Evolutionary conservation across 177 flowering plant species (phyloP).

Genomic region (Tripterygium wilfordii): DNA sequence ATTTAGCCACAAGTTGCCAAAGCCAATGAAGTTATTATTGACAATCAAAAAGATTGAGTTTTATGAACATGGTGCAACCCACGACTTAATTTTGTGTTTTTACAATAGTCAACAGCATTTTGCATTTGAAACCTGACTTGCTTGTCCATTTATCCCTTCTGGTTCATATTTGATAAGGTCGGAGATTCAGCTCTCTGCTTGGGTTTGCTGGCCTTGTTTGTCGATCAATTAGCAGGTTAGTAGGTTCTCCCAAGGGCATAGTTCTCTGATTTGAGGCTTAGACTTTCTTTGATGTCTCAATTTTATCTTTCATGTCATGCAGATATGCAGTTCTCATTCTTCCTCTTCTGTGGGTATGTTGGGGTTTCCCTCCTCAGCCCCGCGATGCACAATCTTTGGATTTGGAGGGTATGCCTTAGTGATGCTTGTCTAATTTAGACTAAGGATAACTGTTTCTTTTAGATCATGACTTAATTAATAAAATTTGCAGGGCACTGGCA

Average conservation of each 20-base stretch:
- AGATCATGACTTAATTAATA: not conserved
- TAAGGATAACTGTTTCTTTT: not conserved
- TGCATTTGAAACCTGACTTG: too few relatives aligned
- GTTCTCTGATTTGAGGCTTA: too few relatives aligned
- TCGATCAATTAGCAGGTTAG: constrained; percentile 78
- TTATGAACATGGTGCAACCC: too few relatives aligned
- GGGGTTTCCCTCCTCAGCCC: constrained; percentile 93
- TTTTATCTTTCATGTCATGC: constrained; percentile 19
- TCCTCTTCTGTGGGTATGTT: constrained; percentile 83
- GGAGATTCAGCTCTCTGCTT: constrained; percentile 91
- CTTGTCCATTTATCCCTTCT: not conserved
- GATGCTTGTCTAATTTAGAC: not conserved
- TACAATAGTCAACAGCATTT: too few relatives aligned
- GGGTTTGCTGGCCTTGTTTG: constrained; percentile 69
- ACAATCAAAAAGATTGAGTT: too few relatives aligned
- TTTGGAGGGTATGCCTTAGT: constrained; percentile 80
- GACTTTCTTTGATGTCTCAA: constrained; percentile 6
- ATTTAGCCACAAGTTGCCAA: too few relatives aligned
- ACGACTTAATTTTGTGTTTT: too few relatives aligned
- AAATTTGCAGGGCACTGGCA: constrained; percentile 86
- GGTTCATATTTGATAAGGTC: constrained; percentile 41
- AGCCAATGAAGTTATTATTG: too few relatives aligned
- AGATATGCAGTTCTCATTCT: constrained; percentile 90
- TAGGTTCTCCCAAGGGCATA: not conserved
- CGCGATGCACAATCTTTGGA: constrained; percentile 98